Conservation (phyloP, 345 rosid species). For the Dovyalis caffra region DNA sequence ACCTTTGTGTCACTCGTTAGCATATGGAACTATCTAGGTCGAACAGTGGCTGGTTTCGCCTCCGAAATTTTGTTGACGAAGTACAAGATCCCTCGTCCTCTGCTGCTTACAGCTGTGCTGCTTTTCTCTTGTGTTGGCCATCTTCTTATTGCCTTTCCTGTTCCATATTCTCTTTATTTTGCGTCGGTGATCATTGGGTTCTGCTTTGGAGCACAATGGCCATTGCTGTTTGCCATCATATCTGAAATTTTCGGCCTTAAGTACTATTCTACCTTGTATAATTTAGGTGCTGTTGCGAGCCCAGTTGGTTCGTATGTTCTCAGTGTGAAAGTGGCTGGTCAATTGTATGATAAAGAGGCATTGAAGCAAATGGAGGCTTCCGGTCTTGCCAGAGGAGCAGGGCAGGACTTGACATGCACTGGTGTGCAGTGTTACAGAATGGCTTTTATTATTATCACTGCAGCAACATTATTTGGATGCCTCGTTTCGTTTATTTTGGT, state of each 20-base stretch:
- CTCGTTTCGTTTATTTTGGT: conserved; percentile 20
- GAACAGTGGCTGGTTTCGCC: conserved; percentile 21
- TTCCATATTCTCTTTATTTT: conserved; percentile 20
- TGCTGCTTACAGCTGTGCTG: conserved; percentile 10
- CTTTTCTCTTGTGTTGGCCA: conserved; percentile 18
- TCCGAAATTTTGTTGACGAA: conserved; percentile 13
- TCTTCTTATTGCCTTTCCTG: conserved; percentile 11
- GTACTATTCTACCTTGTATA: conserved; percentile 22
- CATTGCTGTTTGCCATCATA: conserved; percentile 17
- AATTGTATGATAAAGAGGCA: conserved; percentile 24
- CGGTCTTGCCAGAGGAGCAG: conserved; percentile 10
- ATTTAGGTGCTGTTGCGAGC: conserved; percentile 18
- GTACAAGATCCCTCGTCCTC: conserved; percentile 17
- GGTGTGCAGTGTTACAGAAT: conserved; percentile 12
- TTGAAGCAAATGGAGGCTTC: conserved; percentile 9
- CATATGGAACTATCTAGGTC: conserved; percentile 23
- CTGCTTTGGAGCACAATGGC: conserved; percentile 26
- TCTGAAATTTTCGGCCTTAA: conserved; percentile 27
- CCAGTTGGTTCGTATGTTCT: conserved; percentile 23
- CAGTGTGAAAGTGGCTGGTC: conserved; percentile 23
- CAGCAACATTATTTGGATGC: conserved; percentile 10
- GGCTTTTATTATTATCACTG: conserved; percentile 8
- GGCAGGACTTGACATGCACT: conserved; percentile 5
- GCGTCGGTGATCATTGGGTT: conserved; percentile 21
- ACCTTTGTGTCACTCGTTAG: conserved; percentile 21